Conservation (phyloP, 768 basidiomycete genomes). For the Rubroboletus pulcherrimus region DNA sequence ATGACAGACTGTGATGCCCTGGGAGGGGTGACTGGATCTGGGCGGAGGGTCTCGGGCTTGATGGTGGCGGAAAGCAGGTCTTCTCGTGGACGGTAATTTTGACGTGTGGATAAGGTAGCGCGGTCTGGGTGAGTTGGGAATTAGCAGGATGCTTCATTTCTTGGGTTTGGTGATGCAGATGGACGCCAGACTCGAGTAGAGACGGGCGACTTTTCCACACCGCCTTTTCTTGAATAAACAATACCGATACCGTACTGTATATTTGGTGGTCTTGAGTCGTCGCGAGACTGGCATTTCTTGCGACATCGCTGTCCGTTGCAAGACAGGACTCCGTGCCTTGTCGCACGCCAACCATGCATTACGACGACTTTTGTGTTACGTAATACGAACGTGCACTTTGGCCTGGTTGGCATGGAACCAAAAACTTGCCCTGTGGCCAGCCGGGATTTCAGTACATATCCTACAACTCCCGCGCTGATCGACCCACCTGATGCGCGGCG, state of each 20-base stretch:
- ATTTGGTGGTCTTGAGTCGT: slow-evolving; percentile 69
- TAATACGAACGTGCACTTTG: no score
- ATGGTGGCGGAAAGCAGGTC: neutral
- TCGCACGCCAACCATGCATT: no score
- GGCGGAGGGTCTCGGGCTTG: neutral
- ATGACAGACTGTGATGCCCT: neutral
- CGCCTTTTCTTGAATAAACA: slow-evolving; percentile 95
- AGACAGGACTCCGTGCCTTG: no score
- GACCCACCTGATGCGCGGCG: no score
- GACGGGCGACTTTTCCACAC: slow-evolving; percentile 98
- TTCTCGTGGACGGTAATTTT: neutral
- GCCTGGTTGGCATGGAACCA: no score
- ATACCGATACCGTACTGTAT: slow-evolving; percentile 61
- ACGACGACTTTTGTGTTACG: no score
- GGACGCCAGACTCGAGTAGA: slow-evolving; percentile 46
- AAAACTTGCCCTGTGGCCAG: no score
- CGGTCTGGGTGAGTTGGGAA: neutral
- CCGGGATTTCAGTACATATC: no score
- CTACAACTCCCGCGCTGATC: no score
- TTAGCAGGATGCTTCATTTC: neutral
- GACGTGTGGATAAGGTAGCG: neutral
- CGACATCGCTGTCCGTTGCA: slow-evolving; percentile 17
- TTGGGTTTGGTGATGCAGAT: neutral
- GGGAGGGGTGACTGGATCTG: slow-evolving; percentile 2
- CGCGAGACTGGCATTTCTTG: slow-evolving; percentile 60